Conservation (phyloP, 192 early-diverging fungal genomes). For the Coemansia sp. region DNA sequence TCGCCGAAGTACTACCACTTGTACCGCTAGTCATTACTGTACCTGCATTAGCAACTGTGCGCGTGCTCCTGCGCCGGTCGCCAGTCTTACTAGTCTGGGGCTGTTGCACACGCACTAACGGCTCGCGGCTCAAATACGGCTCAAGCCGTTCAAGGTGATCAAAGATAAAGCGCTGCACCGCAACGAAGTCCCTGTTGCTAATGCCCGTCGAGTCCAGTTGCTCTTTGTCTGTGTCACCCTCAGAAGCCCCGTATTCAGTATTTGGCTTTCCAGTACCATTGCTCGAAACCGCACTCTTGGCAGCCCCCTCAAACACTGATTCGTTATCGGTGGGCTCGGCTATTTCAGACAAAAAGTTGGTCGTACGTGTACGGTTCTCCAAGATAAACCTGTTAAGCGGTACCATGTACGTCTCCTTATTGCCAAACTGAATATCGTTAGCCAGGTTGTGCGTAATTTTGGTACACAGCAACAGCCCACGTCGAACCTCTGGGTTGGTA, state of each 20-base stretch:
- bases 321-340: conserved; percentile 58
- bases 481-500: conserved; percentile 68
- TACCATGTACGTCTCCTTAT: conserved; percentile 93
- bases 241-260: conserved; percentile 37
- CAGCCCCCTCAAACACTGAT: conserved; percentile 42
- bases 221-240: conserved; percentile 25
- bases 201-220: conserved; percentile 31
- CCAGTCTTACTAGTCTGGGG: conserved; percentile 18
- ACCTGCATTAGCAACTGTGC: conserved; percentile 7
- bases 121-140: conserved; percentile 62
- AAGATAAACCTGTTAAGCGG: conserved; percentile 86
- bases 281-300: conserved; percentile 45
- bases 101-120: conserved; percentile 44
- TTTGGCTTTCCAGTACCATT: conserved; percentile 27
- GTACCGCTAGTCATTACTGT: conserved; percentile 8
- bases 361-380: conserved; percentile 77
- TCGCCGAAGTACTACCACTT: not conserved
- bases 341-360: conserved; percentile 76
- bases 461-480: conserved; percentile 85
- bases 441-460: conserved; percentile 97
- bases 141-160: conserved; percentile 71
- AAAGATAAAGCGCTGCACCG: conserved; percentile 65
- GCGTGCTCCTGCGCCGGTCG: conserved; percentile 43
- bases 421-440: conserved; percentile 92
- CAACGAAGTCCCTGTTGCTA: conserved; percentile 52